These are phyloP conservation scores for Solanum virginianum DNA, from an alignment of 257 asterid species.

Conservation along the genomic window DNA sequence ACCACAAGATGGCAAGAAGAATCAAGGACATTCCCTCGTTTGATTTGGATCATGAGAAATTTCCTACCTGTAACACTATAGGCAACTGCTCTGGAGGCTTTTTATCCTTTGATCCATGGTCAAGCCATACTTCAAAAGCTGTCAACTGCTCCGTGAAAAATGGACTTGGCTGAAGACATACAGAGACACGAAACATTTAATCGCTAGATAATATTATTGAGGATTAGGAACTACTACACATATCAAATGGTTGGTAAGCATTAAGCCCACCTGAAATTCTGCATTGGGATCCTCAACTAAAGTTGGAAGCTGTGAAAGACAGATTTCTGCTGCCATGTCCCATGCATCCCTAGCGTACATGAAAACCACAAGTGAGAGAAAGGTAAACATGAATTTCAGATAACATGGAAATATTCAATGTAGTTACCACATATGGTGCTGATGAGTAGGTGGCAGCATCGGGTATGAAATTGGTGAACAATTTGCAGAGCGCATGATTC, in stretches of 20 bases:
- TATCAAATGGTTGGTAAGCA: not conserved
- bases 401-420: not conserved
- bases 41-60: not conserved
- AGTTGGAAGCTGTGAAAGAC: slow-evolving; percentile 94
- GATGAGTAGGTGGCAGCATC: slow-evolving; percentile 91
- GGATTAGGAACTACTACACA: not conserved
- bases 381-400: not conserved
- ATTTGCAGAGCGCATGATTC: slow-evolving; percentile 98
- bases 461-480: slow-evolving; percentile 96
- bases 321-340: slow-evolving; percentile 99
- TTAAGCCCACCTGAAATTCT: slow-evolving; percentile 69
- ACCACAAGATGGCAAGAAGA: not conserved
- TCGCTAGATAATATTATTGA: not conserved
- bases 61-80: slow-evolving; percentile 89
- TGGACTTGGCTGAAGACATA: slow-evolving; percentile 73
- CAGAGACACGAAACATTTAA: not conserved
- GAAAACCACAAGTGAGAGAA: not conserved
- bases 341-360: slow-evolving; percentile 84
- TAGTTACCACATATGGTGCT: slow-evolving; percentile 97
- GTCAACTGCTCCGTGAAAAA: slow-evolving; percentile 74
- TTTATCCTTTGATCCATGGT: slow-evolving; percentile 94
- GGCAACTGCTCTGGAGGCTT: slow-evolving; percentile 98
- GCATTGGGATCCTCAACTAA: slow-evolving; percentile 87
- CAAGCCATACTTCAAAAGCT: slow-evolving; percentile 99
- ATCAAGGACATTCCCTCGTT: not conserved